Evolutionary conservation across 768 basidiomycete genomes (phyloP).

Genomic region (Tulasnella sp.): DNA sequence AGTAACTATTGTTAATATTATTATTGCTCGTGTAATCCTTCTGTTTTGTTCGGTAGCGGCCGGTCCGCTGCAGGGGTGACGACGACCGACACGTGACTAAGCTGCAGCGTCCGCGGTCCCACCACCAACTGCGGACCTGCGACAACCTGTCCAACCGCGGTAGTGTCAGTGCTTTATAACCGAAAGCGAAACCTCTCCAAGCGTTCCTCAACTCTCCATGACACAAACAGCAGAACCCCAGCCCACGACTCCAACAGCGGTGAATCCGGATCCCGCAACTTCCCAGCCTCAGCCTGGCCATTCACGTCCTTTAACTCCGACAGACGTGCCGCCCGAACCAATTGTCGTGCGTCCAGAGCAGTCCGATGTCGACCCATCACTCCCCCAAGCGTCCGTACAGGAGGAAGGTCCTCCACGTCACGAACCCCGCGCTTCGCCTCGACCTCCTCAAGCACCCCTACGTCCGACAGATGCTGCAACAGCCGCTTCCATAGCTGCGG

Average conservation of each 20-base stretch:
- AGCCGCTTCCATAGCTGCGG: constrained; percentile 11
- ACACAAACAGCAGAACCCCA: background rate
- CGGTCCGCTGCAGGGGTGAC: background rate
- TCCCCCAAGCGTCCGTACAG: background rate
- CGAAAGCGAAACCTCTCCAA: background rate
- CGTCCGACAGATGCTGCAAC: background rate
- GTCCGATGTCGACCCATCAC: background rate
- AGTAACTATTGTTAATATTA: background rate
- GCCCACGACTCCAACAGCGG: background rate
- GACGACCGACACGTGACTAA: background rate
- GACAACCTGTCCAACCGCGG: background rate
- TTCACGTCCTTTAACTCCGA: background rate
- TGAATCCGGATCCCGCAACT: background rate
- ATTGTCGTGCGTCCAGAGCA: background rate
- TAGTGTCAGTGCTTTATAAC: background rate
- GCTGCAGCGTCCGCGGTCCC: background rate
- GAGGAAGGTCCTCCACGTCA: background rate
- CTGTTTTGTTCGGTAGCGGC: background rate
- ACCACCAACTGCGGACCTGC: constrained; percentile 9
- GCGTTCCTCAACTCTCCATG: background rate
- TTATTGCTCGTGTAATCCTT: background rate
- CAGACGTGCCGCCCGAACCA: background rate
- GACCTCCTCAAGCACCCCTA: background rate
- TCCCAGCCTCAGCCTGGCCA: background rate
- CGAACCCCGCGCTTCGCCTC: background rate